Evolutionary conservation across 208 protist genomes (phyloP).

Genomic region (Strigomonas culicis): DNA sequence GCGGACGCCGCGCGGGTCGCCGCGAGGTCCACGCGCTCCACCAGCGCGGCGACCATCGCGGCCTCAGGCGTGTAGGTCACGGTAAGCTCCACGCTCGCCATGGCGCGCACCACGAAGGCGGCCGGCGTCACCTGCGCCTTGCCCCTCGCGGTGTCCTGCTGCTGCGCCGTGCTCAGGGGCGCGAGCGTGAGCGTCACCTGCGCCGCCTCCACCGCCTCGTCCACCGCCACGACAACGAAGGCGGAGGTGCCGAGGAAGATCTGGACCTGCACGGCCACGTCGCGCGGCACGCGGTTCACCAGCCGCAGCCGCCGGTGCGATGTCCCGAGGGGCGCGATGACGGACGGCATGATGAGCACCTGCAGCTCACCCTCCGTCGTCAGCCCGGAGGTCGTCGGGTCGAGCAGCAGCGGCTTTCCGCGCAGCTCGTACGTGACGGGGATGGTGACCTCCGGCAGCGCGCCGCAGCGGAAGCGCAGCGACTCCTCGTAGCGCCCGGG

Average conservation of each 20-base stretch:
- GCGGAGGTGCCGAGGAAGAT: conserved; percentile 56
- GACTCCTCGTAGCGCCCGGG: conserved; percentile 75
- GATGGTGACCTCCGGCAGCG: conserved; percentile 41
- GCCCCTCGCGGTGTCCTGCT: conserved; percentile 37
- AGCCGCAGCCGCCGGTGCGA: conserved; percentile 67
- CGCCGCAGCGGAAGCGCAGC: conserved; percentile 50
- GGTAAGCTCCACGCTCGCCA: conserved; percentile 55
- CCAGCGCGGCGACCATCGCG: conserved; percentile 10
- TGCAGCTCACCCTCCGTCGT: conserved; percentile 51
- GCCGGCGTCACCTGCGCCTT: conserved; percentile 43
- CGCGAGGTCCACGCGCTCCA: neutral
- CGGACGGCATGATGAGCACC: conserved; percentile 82
- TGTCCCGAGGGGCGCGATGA: conserved; percentile 68
- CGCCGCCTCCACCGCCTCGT: conserved; percentile 53
- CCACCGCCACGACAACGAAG: conserved; percentile 66
- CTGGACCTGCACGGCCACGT: conserved; percentile 70
- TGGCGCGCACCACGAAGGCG: conserved; percentile 61
- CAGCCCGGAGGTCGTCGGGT: conserved; percentile 72
- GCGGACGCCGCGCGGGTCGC: neutral
- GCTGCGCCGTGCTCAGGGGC: conserved; percentile 34
- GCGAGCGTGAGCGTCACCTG: conserved; percentile 59
- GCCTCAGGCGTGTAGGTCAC: conserved; percentile 73
- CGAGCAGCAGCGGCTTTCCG: conserved; percentile 78
- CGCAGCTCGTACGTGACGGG: conserved; percentile 56
- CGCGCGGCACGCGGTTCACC: conserved; percentile 84